Conservation (phyloP, 2,329 filamentous ascomycete genomes). For the Pseudogymnoascus sp. region DNA sequence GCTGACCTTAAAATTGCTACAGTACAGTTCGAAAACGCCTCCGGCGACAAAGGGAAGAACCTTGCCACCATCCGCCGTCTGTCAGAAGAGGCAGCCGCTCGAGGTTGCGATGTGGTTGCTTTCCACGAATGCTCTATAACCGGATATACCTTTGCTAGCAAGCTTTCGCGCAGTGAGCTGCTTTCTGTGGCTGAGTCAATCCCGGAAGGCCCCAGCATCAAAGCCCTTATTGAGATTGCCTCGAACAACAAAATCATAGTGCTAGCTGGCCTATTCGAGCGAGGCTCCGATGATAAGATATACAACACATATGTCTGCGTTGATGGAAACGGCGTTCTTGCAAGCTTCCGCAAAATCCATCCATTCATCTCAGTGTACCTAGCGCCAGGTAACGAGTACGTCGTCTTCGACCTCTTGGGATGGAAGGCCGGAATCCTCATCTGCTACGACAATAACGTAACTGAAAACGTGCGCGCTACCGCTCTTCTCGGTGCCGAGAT, state of each 20-base stretch:
- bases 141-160: constrained; percentile 4
- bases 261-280: not conserved
- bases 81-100: not conserved
- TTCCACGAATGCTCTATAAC: constrained; percentile 3
- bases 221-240: not conserved
- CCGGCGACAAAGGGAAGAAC: not conserved
- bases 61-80: not conserved
- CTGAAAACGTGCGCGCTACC: constrained; percentile 16
- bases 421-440: constrained; percentile 16
- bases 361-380: constrained; percentile 15
- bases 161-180: not conserved
- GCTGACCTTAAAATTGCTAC: constrained; percentile 4
- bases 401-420: constrained; percentile 15
- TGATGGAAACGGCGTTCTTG: not conserved
- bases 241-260: not conserved
- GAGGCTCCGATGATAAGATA: not conserved
- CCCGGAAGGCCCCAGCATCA: not conserved
- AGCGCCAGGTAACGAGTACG: constrained; percentile 15
- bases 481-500: constrained; percentile 16
- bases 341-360: constrained; percentile 14
- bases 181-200: not conserved
- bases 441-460: constrained; percentile 17
- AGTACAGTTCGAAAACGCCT: not conserved
- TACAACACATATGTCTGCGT: constrained; percentile 7
- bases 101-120: not conserved